These are phyloP conservation scores for Hypsizygus marmoreus DNA, from an alignment of 768 basidiomycete genomes.

Conservation along the genomic window DNA sequence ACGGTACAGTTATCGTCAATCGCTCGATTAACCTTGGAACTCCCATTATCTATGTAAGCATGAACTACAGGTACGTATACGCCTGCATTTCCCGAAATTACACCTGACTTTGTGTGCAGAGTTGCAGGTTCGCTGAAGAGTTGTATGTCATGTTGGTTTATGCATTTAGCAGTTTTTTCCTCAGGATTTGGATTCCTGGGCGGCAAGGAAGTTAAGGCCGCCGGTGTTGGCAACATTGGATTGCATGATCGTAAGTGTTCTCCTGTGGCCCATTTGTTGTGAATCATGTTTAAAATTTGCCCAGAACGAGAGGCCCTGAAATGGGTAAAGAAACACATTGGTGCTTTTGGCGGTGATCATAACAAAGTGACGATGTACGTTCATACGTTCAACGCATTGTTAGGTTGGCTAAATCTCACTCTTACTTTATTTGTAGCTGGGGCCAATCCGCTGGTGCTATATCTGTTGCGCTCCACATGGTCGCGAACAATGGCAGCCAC, in stretches of 20 bases:
- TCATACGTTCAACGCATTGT: slow-evolving; percentile 41
- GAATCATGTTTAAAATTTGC: not conserved
- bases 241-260: slow-evolving; percentile 56
- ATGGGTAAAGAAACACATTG: slow-evolving; percentile 71
- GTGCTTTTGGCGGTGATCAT: slow-evolving; percentile 67
- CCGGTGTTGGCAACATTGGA: slow-evolving; percentile 63
- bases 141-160: too few species aligned
- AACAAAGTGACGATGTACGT: slow-evolving; percentile 42
- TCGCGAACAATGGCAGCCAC: slow-evolving; percentile 43
- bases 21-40: slow-evolving; percentile 43
- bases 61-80: slow-evolving; percentile 46
- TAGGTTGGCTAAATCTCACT: not conserved
- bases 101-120: not conserved
- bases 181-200: slow-evolving; percentile 55
- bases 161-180: too few species aligned
- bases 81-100: slow-evolving; percentile 4
- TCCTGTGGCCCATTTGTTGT: not conserved
- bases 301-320: slow-evolving; percentile 57
- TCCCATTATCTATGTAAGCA: slow-evolving; percentile 51
- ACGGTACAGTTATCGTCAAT: slow-evolving; percentile 42
- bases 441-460: slow-evolving; percentile 62
- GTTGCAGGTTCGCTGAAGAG: too few species aligned
- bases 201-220: slow-evolving; percentile 51
- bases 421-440: slow-evolving; percentile 32
- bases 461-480: slow-evolving; percentile 50